phyloP scores from a whole-genome alignment of 805 yeast genomes.

The Wickerhamiella azymoides region DNA sequence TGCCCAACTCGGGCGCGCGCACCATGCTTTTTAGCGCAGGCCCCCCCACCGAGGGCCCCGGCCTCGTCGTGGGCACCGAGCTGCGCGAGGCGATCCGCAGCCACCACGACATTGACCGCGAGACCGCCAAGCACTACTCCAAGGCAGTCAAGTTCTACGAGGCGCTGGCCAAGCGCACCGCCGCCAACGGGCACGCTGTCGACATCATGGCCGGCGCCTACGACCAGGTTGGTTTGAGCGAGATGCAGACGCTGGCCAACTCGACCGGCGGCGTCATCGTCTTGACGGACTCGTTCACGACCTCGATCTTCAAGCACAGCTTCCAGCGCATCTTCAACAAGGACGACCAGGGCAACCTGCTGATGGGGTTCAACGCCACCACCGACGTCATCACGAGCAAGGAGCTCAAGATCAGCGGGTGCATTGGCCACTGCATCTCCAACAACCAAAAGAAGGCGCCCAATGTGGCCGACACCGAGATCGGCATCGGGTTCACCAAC shows the following conservation, averaged over 20 bases:
- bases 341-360: constrained; percentile 74
- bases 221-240: constrained; percentile 90
- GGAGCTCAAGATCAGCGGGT: constrained; percentile 80
- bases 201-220: constrained; percentile 92
- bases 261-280: constrained; percentile 83
- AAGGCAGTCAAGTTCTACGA: constrained; percentile 78
- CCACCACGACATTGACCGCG: constrained; percentile 91
- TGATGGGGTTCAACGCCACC: constrained; percentile 82
- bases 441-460: constrained; percentile 43
- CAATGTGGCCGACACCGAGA: constrained; percentile 75
- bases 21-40: constrained; percentile 87
- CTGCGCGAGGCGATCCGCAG: constrained; percentile 94
- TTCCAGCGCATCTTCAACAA: constrained; percentile 74
- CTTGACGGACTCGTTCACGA: constrained; percentile 84
- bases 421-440: constrained; percentile 86
- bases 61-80: constrained; percentile 81
- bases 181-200: constrained; percentile 62
- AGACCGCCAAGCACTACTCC: constrained; percentile 72
- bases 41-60: constrained; percentile 90
- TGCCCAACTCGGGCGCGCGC: constrained; percentile 77
- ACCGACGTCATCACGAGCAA: constrained; percentile 76
- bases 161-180: constrained; percentile 53
- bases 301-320: constrained; percentile 87
- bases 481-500: constrained; percentile 87
- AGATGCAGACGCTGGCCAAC: constrained; percentile 77